Evolutionary conservation across 495 filamentous ascomycete genomes (phyloP), one percentile per base, ranked within the genome.

Genomic region (Pyrenula massariospora): DNA sequence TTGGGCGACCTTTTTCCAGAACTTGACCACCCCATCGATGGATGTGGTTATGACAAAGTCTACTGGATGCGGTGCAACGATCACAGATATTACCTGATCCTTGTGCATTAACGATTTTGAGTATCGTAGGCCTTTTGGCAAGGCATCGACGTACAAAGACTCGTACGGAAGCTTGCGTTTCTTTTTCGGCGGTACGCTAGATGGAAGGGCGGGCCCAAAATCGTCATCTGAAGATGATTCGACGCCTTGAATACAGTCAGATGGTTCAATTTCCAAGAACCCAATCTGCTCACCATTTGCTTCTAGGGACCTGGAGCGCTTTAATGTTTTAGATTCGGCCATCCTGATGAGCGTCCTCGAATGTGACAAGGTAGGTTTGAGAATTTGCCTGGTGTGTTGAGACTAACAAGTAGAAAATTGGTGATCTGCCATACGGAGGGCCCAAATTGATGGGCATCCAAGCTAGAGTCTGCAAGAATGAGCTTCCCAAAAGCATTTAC

Each of bases 21-120:
- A 99, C 69, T 97, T 97, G 54, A 97, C 92, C 0, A 90, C 84
- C 1, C 94, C 94, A 67, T 99, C 92, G 19, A 88, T 71, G 1
- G 91, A 96, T 60, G 84, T 88, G 1, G 93, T 97, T 53, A 99
- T 92, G 23, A 97, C 71, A 65, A 99, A 97, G 58, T 96, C 93
- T 55, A 93, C 95, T 10, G 50, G 50, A 48, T 80, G 73, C 0
- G 91, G 93, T 0, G 94, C 93, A 57, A 96, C 80, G 3, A 86
- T 91, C 57, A 88, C 78, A 61, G 88, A 96, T 47, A 84, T 79
- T 52, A 97, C 71, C 71, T 95, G 89, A 58, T 97, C 93, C 69
- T 92, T 91, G 75, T 99, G 93, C 93, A 99, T 99, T 60, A 99
- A 75, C 24, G 93, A 97, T 65, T 91, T 96, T 52, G 88, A 96